phyloP scores from a whole-genome alignment of 148 eudicot genomes.

The Cornus suecica region DNA sequence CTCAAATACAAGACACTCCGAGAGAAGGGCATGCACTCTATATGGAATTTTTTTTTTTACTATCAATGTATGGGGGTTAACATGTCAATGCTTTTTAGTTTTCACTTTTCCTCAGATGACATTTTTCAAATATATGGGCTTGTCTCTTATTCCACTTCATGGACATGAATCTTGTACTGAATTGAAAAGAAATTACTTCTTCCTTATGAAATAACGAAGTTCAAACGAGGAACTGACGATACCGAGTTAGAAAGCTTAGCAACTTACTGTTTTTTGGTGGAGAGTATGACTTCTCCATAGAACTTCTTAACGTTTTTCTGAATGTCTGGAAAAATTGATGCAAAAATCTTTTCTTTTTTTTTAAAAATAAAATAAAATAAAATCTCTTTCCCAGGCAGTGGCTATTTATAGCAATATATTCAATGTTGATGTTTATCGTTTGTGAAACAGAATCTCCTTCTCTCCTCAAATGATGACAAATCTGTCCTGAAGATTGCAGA shows the following conservation, averaged over 20 bases:
- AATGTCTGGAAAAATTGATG: neutral
- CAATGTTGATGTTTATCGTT: conserved; percentile 13
- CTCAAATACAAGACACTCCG: too few relatives aligned
- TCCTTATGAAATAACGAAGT: too few relatives aligned
- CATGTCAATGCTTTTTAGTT: too few relatives aligned
- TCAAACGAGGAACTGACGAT: too few relatives aligned
- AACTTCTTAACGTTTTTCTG: too few relatives aligned
- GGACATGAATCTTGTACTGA: neutral
- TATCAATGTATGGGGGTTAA: too few relatives aligned
- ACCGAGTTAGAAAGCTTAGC: too few relatives aligned
- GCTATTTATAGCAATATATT: neutral
- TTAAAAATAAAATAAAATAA: neutral
- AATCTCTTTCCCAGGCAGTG: neutral
- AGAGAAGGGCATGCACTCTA: too few relatives aligned
- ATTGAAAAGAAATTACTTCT: too few relatives aligned
- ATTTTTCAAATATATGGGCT: neutral
- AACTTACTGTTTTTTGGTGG: too few relatives aligned
- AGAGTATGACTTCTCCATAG: too few relatives aligned
- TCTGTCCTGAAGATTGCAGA: conserved; percentile 90
- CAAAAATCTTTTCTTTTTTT: neutral
- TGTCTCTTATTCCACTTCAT: neutral
- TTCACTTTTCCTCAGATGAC: neutral
- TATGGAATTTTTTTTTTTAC: too few relatives aligned
- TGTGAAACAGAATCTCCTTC: conserved; percentile 77
- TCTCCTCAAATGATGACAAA: conserved; percentile 53